Evolutionary conservation across 2,329 filamentous ascomycete species (phyloP).

Genomic region (Mariannaea sp.): DNA sequence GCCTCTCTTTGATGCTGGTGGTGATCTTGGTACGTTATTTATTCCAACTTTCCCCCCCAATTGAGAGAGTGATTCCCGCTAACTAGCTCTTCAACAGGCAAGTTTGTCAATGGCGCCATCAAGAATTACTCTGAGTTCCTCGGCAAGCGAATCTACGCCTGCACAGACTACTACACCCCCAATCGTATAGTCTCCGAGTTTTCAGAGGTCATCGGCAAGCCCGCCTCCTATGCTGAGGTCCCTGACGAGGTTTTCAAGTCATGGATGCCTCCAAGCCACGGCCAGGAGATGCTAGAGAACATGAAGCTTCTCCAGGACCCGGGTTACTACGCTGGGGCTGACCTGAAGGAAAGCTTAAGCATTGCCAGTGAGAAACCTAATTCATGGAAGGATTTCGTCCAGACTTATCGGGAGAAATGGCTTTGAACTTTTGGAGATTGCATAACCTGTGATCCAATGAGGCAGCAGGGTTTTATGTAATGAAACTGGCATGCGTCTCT

Average conservation of each 20-base stretch:
- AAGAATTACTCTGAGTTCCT: slow-evolving; percentile 33
- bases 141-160: slow-evolving; percentile 44
- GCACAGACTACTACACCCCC: slow-evolving; percentile 45
- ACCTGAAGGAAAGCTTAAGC: slow-evolving; percentile 39
- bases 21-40: slow-evolving; percentile 48
- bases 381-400: slow-evolving; percentile 46
- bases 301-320: slow-evolving; percentile 48
- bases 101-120: slow-evolving; percentile 44
- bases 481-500: not conserved
- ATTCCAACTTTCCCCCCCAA: too few relatives aligned
- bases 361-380: slow-evolving; percentile 45
- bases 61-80: too few relatives aligned
- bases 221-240: slow-evolving; percentile 39
- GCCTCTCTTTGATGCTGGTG: slow-evolving; percentile 45
- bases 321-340: slow-evolving; percentile 47
- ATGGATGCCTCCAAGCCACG: slow-evolving; percentile 37
- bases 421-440: not conserved
- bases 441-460: not conserved
- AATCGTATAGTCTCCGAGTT: slow-evolving; percentile 42
- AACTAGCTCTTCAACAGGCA: slow-evolving; percentile 37
- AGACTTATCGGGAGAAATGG: slow-evolving; percentile 41
- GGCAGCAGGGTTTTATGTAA: not conserved
- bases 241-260: slow-evolving; percentile 44
- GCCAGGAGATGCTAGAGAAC: slow-evolving; percentile 49
- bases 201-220: slow-evolving; percentile 43